Percentiles rank a stretch among this genome's conserved stretches.
These are phyloP conservation scores for Buddleja alternifolia DNA, from an alignment of 257 asterid genomes.

Conservation along the genomic window DNA sequence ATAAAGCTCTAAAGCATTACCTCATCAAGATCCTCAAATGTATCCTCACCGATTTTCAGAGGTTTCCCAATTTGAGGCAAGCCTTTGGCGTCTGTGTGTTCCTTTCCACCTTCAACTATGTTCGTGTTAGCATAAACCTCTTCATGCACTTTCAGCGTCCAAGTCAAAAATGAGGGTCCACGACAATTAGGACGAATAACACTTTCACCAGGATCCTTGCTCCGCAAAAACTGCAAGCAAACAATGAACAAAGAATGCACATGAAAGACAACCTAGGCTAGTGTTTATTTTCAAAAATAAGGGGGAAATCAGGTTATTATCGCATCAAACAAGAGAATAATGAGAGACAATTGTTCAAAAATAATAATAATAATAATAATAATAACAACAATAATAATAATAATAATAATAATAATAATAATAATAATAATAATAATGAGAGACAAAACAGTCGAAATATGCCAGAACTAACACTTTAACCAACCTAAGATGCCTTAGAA, in stretches of 20 bases:
- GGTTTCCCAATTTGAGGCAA: conserved; percentile 89
- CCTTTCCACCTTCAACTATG: conserved; percentile 91
- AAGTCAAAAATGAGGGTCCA: conserved; percentile 82
- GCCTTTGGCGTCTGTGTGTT: conserved; percentile 87
- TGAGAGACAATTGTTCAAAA: conserved; percentile 11
- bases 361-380: too few relatives aligned
- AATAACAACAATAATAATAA: too few relatives aligned
- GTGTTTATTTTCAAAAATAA: neutral
- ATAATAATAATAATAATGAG: too few relatives aligned
- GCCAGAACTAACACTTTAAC: too few relatives aligned
- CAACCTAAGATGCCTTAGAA: too few relatives aligned
- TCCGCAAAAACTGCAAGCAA: conserved; percentile 62
- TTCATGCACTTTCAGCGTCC: conserved; percentile 78
- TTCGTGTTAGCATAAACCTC: conserved; percentile 89
- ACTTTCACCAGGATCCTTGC: conserved; percentile 92
- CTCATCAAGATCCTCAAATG: conserved; percentile 99
- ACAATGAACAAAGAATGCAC: conserved; percentile 9
- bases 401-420: too few relatives aligned
- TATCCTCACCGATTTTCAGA: conserved; percentile 92
- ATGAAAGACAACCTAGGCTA: neutral
- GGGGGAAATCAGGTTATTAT: neutral
- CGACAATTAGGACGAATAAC: conserved; percentile 89
- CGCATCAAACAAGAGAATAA: conserved; percentile 1
- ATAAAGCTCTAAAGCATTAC: conserved; percentile 42
- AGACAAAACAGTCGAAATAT: neutral